These are phyloP conservation scores for Colletotrichum zoysiae DNA, from an alignment of 2,329 filamentous ascomycete genomes.

Conservation along the genomic window DNA sequence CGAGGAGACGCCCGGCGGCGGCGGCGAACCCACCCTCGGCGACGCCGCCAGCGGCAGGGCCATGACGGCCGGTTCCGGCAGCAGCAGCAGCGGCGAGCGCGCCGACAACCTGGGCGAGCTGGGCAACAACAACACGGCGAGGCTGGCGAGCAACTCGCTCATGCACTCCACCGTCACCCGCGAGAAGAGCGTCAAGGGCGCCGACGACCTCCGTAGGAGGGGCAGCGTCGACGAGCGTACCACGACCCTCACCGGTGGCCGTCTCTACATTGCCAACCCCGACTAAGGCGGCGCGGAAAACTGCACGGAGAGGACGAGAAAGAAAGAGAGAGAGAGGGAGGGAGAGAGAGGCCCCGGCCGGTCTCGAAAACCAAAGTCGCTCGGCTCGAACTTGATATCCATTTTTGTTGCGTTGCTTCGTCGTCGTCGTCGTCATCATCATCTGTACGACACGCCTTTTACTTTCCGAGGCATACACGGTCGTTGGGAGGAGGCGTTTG, in stretches of 20 bases:
- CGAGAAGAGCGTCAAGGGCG: slow-evolving; percentile 75
- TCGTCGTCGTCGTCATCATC: background rate
- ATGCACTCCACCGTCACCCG: slow-evolving; percentile 69
- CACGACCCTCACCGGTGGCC: slow-evolving; percentile 75
- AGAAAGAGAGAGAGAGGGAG: background rate
- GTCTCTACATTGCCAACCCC: slow-evolving; percentile 89
- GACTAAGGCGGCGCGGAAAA: slow-evolving; percentile 61
- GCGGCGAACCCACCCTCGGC: slow-evolving; percentile 16
- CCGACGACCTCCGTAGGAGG: slow-evolving; percentile 79
- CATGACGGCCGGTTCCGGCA: slow-evolving; percentile 64
- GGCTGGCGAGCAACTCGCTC: slow-evolving; percentile 70
- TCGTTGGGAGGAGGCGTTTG: slow-evolving; percentile 16
- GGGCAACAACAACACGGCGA: slow-evolving; percentile 57
- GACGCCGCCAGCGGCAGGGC: slow-evolving; percentile 63
- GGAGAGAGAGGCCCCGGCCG: background rate
- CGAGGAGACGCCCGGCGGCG: slow-evolving; percentile 52
- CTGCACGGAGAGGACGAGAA: background rate
- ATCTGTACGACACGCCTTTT: slow-evolving; percentile 31
- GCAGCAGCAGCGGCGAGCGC: slow-evolving; percentile 71
- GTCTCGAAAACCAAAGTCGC: background rate
- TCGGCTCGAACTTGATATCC: slow-evolving; percentile 11
- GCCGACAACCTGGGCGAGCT: slow-evolving; percentile 72
- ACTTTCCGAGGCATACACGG: slow-evolving; percentile 19
- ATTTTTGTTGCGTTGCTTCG: background rate
- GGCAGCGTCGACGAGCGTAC: slow-evolving; percentile 88